Percentiles rank a stretch among this genome's conserved stretches.
phyloP scores from a whole-genome alignment of 805 yeast species.

The Teunomyces kruisii region DNA sequence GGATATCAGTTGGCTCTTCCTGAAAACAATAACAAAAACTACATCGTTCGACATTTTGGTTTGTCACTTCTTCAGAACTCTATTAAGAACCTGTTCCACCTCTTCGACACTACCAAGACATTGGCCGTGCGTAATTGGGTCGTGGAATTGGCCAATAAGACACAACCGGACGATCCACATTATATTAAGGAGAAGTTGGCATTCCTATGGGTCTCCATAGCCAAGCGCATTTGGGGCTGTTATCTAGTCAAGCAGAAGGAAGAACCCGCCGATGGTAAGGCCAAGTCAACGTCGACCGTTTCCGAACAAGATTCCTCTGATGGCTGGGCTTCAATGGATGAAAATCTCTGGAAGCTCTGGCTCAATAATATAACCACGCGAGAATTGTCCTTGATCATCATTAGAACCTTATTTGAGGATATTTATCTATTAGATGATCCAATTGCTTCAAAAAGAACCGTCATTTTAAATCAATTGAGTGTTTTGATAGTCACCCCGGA shows the following conservation, averaged over 20 bases:
- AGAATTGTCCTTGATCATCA: slow-evolving; percentile 74
- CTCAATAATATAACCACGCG: slow-evolving; percentile 58
- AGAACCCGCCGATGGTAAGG: background rate
- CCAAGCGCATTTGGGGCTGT: slow-evolving; percentile 89
- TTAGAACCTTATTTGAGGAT: slow-evolving; percentile 89
- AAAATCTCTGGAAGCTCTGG: slow-evolving; percentile 75
- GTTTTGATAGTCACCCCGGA: slow-evolving; percentile 80
- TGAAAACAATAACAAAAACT: slow-evolving; percentile 55
- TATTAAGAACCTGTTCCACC: slow-evolving; percentile 57
- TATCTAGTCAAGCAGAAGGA: slow-evolving; percentile 42
- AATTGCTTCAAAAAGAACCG: slow-evolving; percentile 75
- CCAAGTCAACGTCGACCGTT: slow-evolving; percentile 19
- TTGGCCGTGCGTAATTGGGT: slow-evolving; percentile 81
- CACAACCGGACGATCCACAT: slow-evolving; percentile 73
- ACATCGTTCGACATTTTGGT: slow-evolving; percentile 87
- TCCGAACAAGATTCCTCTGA: slow-evolving; percentile 51
- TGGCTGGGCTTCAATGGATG: slow-evolving; percentile 90
- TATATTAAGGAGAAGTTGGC: slow-evolving; percentile 89
- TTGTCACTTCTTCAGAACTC: slow-evolving; percentile 75
- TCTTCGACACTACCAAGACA: slow-evolving; percentile 53
- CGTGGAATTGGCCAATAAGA: slow-evolving; percentile 67
- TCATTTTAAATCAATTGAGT: slow-evolving; percentile 77
- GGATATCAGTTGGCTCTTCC: slow-evolving; percentile 81
- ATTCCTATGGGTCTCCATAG: slow-evolving; percentile 85
- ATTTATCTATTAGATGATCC: slow-evolving; percentile 90